Percentiles rank a stretch among this genome's conserved stretches.
Evolutionary conservation across 306 rosid species (phyloP).

Genomic region (Adenanthera pavonina): DNA sequence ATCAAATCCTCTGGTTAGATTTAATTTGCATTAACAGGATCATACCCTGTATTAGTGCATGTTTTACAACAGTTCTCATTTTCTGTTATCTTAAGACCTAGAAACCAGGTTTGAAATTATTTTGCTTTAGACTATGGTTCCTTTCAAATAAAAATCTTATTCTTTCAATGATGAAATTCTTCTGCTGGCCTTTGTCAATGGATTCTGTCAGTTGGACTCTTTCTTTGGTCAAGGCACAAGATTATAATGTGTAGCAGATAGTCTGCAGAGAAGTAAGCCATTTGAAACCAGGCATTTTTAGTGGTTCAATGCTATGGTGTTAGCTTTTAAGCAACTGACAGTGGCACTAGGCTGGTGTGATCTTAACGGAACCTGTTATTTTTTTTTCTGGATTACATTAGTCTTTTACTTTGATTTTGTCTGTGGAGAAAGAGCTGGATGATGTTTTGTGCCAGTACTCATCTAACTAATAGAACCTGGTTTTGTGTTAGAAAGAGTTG

Average conservation of each 20-base stretch:
- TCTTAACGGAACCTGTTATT: conserved; percentile 20
- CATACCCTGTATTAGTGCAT: conserved; percentile 14
- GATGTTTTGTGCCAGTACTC: conserved; percentile 16
- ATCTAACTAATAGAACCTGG: background rate
- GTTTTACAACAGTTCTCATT: conserved; percentile 20
- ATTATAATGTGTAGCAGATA: conserved; percentile 49
- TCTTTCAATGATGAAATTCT: conserved; percentile 9
- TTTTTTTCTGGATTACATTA: background rate
- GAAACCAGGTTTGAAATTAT: conserved; percentile 46
- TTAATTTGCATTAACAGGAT: conserved; percentile 12
- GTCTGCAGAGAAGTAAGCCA: conserved; percentile 56
- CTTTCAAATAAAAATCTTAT: background rate
- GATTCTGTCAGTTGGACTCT: conserved; percentile 50
- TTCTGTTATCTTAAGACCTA: conserved; percentile 47
- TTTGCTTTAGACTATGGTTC: background rate
- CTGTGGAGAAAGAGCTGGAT: background rate
- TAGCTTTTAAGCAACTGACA: conserved; percentile 62
- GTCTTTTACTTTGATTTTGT: background rate
- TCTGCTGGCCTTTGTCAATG: conserved; percentile 45
- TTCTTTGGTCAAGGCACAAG: conserved; percentile 60
- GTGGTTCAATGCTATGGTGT: conserved; percentile 52
- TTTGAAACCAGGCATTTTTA: conserved; percentile 56
- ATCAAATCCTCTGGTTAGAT: conserved; percentile 34
- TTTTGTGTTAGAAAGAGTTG: background rate
- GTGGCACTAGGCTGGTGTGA: conserved; percentile 70